A percentile compares a stretch with the other conserved stretches of the same genome.
phyloP scores from a whole-genome alignment of 345 rosid genomes.

The Trapa bicornis region DNA sequence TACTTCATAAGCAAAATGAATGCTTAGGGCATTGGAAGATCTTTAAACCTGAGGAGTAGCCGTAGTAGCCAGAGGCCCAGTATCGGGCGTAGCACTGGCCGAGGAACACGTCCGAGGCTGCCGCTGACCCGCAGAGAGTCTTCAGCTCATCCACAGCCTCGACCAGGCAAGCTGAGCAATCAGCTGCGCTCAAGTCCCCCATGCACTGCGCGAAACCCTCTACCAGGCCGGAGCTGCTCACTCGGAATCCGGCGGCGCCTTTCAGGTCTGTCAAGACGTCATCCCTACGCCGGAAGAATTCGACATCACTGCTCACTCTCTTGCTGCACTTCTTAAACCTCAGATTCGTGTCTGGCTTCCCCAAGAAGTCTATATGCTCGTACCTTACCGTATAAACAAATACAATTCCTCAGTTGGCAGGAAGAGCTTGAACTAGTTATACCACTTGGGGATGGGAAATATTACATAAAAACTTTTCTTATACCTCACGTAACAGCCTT shows the following conservation, averaged over 20 bases:
- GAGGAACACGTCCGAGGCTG: constrained; percentile 68
- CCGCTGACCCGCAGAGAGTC: constrained; percentile 75
- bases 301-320: constrained; percentile 40
- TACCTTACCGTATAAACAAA: constrained; percentile 2
- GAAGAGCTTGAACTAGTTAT: too few relatives aligned
- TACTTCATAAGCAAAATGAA: too few relatives aligned
- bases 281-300: constrained; percentile 60
- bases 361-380: constrained; percentile 50
- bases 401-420: too few relatives aligned
- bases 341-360: constrained; percentile 49
- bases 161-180: constrained; percentile 57
- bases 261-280: constrained; percentile 66
- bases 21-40: not conserved
- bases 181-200: constrained; percentile 53
- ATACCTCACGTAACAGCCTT: constrained; percentile 52
- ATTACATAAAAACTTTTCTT: too few relatives aligned
- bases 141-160: constrained; percentile 53
- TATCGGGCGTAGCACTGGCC: constrained; percentile 77
- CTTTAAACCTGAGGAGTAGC: constrained; percentile 41
- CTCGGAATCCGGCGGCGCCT: constrained; percentile 47
- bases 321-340: constrained; percentile 61
- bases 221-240: constrained; percentile 65
- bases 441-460: too few relatives aligned
- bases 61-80: constrained; percentile 83
- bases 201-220: constrained; percentile 81